Percentiles rank a stretch among this genome's conserved stretches.
These are phyloP conservation scores for Orbilia ellipsospora DNA, from an alignment of 2,329 filamentous ascomycete genomes.

Conservation along the genomic window DNA sequence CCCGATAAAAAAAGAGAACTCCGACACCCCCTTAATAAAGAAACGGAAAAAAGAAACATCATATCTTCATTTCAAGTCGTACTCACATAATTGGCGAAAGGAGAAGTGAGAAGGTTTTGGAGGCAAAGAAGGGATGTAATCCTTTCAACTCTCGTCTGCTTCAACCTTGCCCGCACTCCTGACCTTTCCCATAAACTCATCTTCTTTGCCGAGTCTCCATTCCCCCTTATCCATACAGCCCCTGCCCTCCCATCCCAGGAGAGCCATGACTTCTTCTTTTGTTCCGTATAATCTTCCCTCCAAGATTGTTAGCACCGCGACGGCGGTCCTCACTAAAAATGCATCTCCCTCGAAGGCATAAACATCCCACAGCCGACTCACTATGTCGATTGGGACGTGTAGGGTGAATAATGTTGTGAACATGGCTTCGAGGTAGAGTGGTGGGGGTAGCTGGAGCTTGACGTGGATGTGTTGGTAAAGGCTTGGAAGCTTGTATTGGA, in stretches of 20 bases:
- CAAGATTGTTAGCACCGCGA: conserved; percentile 71
- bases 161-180: conserved; percentile 60
- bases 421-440: conserved; percentile 70
- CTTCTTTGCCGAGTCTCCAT: conserved; percentile 61
- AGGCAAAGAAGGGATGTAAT: not conserved
- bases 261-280: conserved; percentile 63
- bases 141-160: conserved; percentile 22
- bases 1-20: conserved; percentile 34
- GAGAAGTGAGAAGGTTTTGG: conserved; percentile 1
- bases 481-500: conserved; percentile 72
- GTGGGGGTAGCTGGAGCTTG: conserved; percentile 65
- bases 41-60: conserved; percentile 17
- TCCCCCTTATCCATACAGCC: conserved; percentile 57
- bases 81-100: conserved; percentile 12
- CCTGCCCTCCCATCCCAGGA: conserved; percentile 63
- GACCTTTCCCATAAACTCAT: conserved; percentile 62
- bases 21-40: conserved; percentile 33
- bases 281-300: conserved; percentile 67
- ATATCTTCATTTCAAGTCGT: conserved; percentile 28
- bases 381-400: conserved; percentile 75
- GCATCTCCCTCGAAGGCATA: conserved; percentile 84
- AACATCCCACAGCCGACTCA: conserved; percentile 80
- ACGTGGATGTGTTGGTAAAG: conserved; percentile 74
- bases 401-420: conserved; percentile 75
- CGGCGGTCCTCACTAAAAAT: conserved; percentile 75